Percentiles rank a stretch among this genome's conserved stretches.
These are phyloP conservation scores for Chlamydomonas sp. DNA, from an alignment of 139 green algal species.

Conservation along the genomic window DNA sequence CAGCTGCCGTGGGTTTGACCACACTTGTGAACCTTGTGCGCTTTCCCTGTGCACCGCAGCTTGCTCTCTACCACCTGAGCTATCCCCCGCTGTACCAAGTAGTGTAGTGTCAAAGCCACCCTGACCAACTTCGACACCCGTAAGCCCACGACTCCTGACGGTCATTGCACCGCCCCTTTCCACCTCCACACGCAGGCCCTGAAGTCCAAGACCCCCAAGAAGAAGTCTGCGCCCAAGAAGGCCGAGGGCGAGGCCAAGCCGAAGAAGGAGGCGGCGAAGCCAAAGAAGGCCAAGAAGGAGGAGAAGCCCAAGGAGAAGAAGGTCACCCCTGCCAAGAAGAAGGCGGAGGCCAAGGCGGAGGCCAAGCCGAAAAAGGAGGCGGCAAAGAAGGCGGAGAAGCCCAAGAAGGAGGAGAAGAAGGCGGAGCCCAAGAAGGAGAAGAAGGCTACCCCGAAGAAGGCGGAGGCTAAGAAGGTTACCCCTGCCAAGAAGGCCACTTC, in stretches of 20 bases:
- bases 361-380: conserved; percentile 37
- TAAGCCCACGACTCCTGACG: not conserved
- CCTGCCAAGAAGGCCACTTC: conserved; percentile 26
- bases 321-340: conserved; percentile 39
- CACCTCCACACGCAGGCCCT: not conserved
- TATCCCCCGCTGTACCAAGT: not conserved
- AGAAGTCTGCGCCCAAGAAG: conserved; percentile 43
- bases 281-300: conserved; percentile 36
- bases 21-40: not conserved
- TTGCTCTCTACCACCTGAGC: not conserved
- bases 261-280: not conserved
- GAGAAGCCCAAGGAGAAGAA: conserved; percentile 32
- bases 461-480: conserved; percentile 11
- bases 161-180: not conserved
- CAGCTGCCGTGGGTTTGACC: conserved; percentile 3
- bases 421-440: conserved; percentile 25
- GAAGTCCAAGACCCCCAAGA: conserved; percentile 39
- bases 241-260: conserved; percentile 18
- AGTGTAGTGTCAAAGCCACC: not conserved
- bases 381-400: conserved; percentile 1
- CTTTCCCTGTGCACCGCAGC: not conserved
- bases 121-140: not conserved
- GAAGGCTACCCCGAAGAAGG: conserved; percentile 15
- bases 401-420: conserved; percentile 46
- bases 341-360: conserved; percentile 36